Conservation (phyloP, 108 stramenopile species). For the Cyclotella baltica region DNA sequence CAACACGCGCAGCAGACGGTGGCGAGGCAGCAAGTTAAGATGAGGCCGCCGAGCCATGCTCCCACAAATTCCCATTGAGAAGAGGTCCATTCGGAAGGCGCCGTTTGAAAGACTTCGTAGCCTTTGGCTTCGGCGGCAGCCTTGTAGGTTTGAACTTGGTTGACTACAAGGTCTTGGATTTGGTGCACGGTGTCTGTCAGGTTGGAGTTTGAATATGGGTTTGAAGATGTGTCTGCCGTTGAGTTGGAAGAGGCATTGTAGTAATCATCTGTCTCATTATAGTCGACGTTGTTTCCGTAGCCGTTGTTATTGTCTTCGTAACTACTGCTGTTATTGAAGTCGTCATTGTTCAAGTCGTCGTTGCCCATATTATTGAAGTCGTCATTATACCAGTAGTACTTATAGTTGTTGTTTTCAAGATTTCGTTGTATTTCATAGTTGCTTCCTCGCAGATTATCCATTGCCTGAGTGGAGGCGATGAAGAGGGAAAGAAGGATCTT, state of each 20-base stretch:
- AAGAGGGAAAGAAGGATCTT: neutral
- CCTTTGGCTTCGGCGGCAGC: constrained; percentile 27
- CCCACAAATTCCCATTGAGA: constrained; percentile 37
- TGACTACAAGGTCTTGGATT: constrained; percentile 2
- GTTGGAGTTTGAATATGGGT: neutral
- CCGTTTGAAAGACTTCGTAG: constrained; percentile 34
- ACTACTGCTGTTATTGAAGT: too few relatives aligned
- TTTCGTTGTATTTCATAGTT: neutral
- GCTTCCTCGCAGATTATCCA: neutral
- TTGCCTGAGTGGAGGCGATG: constrained; percentile 2
- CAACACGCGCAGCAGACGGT: constrained; percentile 28
- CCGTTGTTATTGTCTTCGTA: neutral
- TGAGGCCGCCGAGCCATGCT: constrained; percentile 6
- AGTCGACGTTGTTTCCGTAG: neutral
- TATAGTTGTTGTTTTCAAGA: neutral
- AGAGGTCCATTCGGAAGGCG: constrained; percentile 37
- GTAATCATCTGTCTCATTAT: constrained; percentile 3
- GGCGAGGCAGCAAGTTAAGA: constrained; percentile 24
- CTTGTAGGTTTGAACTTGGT: constrained; percentile 18
- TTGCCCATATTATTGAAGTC: too few relatives aligned
- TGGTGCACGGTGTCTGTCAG: neutral
- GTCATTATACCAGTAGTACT: constrained; percentile 4
- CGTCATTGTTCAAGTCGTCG: too few relatives aligned
- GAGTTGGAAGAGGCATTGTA: neutral
- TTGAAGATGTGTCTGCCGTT: neutral